A percentile compares a stretch with the other conserved stretches of the same genome.
Evolutionary conservation across 1,139 yeast genomes (phyloP).

Genomic region (Hansenula sp.): DNA sequence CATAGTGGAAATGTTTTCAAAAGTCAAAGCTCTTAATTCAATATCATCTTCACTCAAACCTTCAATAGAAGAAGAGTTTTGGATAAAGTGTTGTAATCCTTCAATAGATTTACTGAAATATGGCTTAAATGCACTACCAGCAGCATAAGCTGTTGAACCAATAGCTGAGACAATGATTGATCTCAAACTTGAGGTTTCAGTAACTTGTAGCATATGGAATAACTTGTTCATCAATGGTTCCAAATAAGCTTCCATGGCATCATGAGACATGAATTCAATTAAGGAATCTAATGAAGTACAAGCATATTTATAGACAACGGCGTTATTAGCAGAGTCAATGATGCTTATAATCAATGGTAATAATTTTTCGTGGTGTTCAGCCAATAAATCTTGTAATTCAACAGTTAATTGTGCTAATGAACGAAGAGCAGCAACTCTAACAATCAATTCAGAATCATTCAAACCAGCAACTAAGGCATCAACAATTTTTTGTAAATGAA

Average conservation of each 20-base stretch:
- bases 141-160: slow-evolving; percentile 95
- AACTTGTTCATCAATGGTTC: slow-evolving; percentile 89
- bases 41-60: slow-evolving; percentile 76
- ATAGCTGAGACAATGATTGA: slow-evolving; percentile 92
- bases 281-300: slow-evolving; percentile 89
- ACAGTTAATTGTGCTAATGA: slow-evolving; percentile 74
- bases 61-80: slow-evolving; percentile 58
- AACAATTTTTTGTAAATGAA: slow-evolving; percentile 68
- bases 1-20: slow-evolving; percentile 91
- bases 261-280: slow-evolving; percentile 86
- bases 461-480: slow-evolving; percentile 74
- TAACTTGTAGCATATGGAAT: slow-evolving; percentile 69
- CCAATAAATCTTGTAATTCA: slow-evolving; percentile 80
- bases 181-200: slow-evolving; percentile 63
- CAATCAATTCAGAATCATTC: slow-evolving; percentile 71
- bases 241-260: slow-evolving; percentile 75
- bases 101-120: slow-evolving; percentile 79
- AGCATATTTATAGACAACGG: slow-evolving; percentile 85
- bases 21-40: slow-evolving; percentile 84
- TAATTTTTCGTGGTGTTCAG: slow-evolving; percentile 76
- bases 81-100: slow-evolving; percentile 76
- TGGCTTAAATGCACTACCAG: slow-evolving; percentile 84
- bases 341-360: slow-evolving; percentile 84
- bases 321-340: slow-evolving; percentile 81
- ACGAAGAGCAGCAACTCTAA: slow-evolving; percentile 82